Evolutionary conservation across 2,329 filamentous ascomycete genomes (phyloP).

Genomic region (Cladosporium sp.): DNA sequence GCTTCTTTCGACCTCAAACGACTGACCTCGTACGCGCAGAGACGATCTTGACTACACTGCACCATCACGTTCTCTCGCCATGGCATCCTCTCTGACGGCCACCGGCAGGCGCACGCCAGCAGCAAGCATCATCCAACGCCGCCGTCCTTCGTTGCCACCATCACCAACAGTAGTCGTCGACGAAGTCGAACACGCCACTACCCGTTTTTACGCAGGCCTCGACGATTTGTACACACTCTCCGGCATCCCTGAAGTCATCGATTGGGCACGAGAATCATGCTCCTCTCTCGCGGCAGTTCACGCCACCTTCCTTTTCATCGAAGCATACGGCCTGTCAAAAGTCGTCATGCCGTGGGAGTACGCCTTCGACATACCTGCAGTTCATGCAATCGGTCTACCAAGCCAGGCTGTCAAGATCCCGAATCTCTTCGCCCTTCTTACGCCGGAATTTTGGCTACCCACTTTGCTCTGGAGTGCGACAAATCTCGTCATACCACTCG

Average conservation of each 20-base stretch:
- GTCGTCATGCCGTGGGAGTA: slow-evolving; percentile 69
- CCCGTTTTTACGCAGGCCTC: slow-evolving; percentile 63
- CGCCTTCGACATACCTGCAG: slow-evolving; percentile 66
- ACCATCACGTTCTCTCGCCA: not conserved
- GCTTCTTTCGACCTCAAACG: not conserved
- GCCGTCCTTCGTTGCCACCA: slow-evolving; percentile 56
- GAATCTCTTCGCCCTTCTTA: slow-evolving; percentile 75
- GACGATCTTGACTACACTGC: slow-evolving; percentile 16
- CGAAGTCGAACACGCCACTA: slow-evolving; percentile 67
- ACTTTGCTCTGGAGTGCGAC: slow-evolving; percentile 72
- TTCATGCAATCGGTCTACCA: slow-evolving; percentile 50
- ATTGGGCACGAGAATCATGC: slow-evolving; percentile 63
- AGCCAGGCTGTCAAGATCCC: slow-evolving; percentile 60
- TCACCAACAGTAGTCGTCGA: slow-evolving; percentile 75
- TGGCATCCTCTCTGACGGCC: slow-evolving; percentile 17
- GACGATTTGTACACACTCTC: slow-evolving; percentile 61
- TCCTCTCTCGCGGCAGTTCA: slow-evolving; percentile 72
- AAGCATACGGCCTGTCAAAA: slow-evolving; percentile 65
- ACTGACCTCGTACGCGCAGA: slow-evolving; percentile 12
- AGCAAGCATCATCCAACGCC: slow-evolving; percentile 16
- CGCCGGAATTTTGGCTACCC: slow-evolving; percentile 68
- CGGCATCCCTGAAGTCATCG: slow-evolving; percentile 62
- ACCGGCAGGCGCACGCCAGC: slow-evolving; percentile 30
- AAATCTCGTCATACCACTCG: slow-evolving; percentile 63
- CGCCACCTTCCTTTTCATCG: slow-evolving; percentile 62